Percentiles rank a stretch among this genome's conserved stretches.
These are phyloP conservation scores for Colletotrichum sp. DNA, from an alignment of 2,329 filamentous ascomycete species.

Conservation along the genomic window DNA sequence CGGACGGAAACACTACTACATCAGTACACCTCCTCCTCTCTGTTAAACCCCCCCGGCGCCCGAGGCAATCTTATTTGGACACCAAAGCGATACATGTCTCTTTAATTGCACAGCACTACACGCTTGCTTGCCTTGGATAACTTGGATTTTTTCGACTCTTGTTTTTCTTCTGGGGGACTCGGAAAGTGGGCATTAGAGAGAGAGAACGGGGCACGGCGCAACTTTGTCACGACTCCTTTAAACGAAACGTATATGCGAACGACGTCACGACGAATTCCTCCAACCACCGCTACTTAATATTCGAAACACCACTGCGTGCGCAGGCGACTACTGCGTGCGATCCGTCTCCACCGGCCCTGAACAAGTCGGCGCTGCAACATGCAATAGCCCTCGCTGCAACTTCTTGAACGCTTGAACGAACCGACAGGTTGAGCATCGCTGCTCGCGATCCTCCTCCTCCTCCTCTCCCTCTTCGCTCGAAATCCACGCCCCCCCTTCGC, in stretches of 20 bases:
- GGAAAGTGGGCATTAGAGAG: background rate
- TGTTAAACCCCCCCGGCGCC: background rate
- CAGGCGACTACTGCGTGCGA: background rate
- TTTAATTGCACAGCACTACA: background rate
- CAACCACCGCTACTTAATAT: background rate
- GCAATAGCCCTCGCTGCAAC: slow-evolving; percentile 9
- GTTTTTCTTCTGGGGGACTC: background rate
- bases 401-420: background rate
- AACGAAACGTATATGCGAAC: slow-evolving; percentile 17
- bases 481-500: background rate
- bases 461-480: background rate
- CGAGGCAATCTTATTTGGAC: background rate
- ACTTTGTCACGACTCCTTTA: slow-evolving; percentile 17
- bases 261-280: slow-evolving; percentile 16
- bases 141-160: background rate
- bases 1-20: background rate
- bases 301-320: background rate
- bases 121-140: background rate
- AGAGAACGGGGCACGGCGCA: slow-evolving; percentile 12
- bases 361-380: background rate
- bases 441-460: slow-evolving; percentile 6
- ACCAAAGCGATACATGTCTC: background rate
- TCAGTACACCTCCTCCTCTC: background rate
- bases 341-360: background rate
- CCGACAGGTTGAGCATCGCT: background rate